A percentile compares a stretch with the other conserved stretches of the same genome.
Conservation (phyloP, 2,329 filamentous ascomycete genomes). For the Cladosporium halotolerans region DNA sequence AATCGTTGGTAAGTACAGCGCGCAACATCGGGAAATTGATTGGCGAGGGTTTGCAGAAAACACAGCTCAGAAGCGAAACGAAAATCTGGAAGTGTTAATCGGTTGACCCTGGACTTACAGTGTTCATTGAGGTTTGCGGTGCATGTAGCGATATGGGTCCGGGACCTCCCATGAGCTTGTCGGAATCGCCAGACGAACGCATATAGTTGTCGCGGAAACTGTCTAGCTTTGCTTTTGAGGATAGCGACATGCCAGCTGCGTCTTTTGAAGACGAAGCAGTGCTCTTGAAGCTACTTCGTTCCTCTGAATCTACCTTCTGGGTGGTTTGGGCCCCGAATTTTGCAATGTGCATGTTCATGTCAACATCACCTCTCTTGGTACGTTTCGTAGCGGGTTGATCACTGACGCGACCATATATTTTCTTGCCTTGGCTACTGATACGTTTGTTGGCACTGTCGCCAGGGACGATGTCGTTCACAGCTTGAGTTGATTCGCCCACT, state of each 20-base stretch:
- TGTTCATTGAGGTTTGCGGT: conserved; percentile 3
- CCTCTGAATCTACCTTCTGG: not conserved
- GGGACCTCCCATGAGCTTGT: not conserved
- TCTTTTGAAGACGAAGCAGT: conserved; percentile 8
- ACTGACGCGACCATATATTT: conserved; percentile 9
- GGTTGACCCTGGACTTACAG: not conserved
- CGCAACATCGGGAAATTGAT: too few species aligned
- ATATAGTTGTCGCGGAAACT: not conserved
- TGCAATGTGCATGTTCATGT: conserved; percentile 11
- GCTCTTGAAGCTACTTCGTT: not conserved
- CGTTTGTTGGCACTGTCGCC: conserved; percentile 3
- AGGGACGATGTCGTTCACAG: conserved; percentile 2
- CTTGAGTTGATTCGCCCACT: conserved; percentile 12
- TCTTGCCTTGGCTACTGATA: conserved; percentile 15
- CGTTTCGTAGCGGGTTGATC: conserved; percentile 12
- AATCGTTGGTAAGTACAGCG: not conserved
- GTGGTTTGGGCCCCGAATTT: conserved; percentile 10
- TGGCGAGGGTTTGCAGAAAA: too few species aligned
- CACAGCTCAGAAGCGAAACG: too few species aligned
- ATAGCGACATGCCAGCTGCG: not conserved
- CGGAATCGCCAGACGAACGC: not conserved
- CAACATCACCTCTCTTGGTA: conserved; percentile 13
- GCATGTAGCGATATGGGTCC: not conserved
- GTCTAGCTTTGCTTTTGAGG: conserved; percentile 1
- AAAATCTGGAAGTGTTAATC: not conserved